phyloP scores from a whole-genome alignment of 495 filamentous ascomycete genomes.

The Jackrogersella minutella region DNA sequence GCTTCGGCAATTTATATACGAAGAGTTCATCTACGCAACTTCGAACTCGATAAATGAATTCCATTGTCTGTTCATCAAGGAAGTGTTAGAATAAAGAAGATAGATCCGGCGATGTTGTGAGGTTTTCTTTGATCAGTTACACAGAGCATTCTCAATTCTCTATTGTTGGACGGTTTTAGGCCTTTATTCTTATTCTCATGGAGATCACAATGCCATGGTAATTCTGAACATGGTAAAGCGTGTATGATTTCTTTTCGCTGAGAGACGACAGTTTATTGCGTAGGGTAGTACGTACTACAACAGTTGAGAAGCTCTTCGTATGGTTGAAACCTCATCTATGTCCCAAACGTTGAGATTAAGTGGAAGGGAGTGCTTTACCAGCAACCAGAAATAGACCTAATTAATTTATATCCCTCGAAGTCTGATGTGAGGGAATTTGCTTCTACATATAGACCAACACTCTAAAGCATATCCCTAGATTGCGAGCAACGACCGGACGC shows the following conservation, averaged over 20 bases:
- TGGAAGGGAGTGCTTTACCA: too few species aligned
- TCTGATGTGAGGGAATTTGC: background rate
- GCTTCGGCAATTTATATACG: background rate
- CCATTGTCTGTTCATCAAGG: background rate
- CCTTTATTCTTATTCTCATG: background rate
- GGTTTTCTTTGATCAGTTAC: background rate
- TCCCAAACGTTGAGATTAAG: too few species aligned
- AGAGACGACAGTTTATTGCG: too few species aligned
- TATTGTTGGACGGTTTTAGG: background rate
- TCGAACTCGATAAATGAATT: background rate
- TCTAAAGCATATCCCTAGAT: background rate
- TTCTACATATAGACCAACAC: background rate
- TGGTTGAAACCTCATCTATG: too few species aligned
- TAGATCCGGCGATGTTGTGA: background rate
- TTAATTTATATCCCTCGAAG: background rate
- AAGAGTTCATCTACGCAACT: background rate
- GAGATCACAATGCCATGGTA: too few species aligned
- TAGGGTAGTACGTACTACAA: too few species aligned
- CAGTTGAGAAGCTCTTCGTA: too few species aligned
- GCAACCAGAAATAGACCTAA: too few species aligned
- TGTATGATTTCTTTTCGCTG: too few species aligned
- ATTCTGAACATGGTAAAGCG: too few species aligned
- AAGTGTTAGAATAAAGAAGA: background rate
- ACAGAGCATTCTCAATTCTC: background rate
- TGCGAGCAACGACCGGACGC: too few species aligned